Conservation (phyloP, 1,139 yeast species). For the Candida mesenterica region DNA sequence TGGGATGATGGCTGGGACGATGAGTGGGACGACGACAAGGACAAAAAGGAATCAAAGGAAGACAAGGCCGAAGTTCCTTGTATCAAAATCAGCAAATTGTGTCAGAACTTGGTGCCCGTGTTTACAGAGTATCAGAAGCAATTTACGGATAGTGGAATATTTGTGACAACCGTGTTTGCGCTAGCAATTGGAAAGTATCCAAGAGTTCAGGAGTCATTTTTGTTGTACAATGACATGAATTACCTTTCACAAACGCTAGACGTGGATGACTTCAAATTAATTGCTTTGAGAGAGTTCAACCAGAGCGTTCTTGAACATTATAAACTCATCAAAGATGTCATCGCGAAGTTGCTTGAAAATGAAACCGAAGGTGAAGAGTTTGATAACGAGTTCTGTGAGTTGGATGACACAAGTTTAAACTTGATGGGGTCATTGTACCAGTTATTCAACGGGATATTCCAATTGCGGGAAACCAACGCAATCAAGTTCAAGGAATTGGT, state of each 20-base stretch:
- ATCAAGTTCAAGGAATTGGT: conserved; percentile 28
- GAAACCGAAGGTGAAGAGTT: conserved; percentile 16
- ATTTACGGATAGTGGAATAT: conserved; percentile 2
- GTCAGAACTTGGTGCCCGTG: neutral
- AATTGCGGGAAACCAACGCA: conserved; percentile 26
- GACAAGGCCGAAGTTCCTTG: neutral
- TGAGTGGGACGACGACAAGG: conserved; percentile 17
- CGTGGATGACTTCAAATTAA: conserved; percentile 18
- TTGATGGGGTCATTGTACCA: conserved; percentile 22
- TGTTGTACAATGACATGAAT: conserved; percentile 36
- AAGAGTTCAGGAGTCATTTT: conserved; percentile 28
- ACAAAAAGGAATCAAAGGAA: conserved; percentile 7
- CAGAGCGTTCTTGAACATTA: conserved; percentile 23
- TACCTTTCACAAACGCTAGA: conserved; percentile 19
- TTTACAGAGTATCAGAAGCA: neutral
- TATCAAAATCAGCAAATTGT: neutral
- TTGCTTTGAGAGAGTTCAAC: conserved; percentile 21
- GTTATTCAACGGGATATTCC: conserved; percentile 27
- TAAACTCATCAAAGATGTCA: conserved; percentile 19
- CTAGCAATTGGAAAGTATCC: conserved; percentile 37
- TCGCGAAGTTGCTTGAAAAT: conserved; percentile 16
- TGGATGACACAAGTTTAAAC: conserved; percentile 23
- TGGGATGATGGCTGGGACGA: conserved; percentile 23
- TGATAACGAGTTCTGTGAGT: conserved; percentile 17
- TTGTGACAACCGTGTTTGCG: conserved; percentile 30